These are phyloP conservation scores for Echium plantagineum DNA, from an alignment of 257 asterid species.

Conservation along the genomic window DNA sequence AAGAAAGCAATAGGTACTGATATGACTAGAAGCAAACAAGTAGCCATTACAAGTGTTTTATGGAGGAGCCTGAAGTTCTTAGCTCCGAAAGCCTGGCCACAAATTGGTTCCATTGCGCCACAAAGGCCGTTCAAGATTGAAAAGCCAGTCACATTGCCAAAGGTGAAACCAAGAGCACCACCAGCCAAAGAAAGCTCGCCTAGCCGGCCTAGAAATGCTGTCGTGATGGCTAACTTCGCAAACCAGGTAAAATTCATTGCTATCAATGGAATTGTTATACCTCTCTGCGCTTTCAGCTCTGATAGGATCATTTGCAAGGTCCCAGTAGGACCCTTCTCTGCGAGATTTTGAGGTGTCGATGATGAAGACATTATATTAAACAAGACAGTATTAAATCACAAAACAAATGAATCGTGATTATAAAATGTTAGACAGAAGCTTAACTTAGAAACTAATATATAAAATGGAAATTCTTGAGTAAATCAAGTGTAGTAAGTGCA, in stretches of 20 bases:
- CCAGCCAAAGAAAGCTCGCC: conserved; percentile 72
- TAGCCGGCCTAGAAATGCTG: conserved; percentile 72
- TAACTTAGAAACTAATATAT: not conserved
- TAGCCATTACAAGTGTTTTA: conserved; percentile 58
- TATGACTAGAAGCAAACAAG: conserved; percentile 24
- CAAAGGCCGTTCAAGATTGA: conserved; percentile 63
- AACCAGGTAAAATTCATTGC: conserved; percentile 75
- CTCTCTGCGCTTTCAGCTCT: conserved; percentile 54
- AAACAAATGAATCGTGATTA: not conserved
- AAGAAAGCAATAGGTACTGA: conserved; percentile 50
- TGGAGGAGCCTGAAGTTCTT: conserved; percentile 67
- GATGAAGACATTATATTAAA: not conserved
- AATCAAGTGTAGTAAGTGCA: not conserved
- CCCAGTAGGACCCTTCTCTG: conserved; percentile 16
- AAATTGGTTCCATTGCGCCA: conserved; percentile 87
- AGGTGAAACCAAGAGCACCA: conserved; percentile 61
- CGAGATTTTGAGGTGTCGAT: not conserved
- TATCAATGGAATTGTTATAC: conserved; percentile 38
- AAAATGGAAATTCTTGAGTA: not conserved
- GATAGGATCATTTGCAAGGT: conserved; percentile 13
- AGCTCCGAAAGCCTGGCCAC: conserved; percentile 92
- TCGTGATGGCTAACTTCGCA: conserved; percentile 63
- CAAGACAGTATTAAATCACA: not conserved
- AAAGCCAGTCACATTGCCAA: conserved; percentile 68
- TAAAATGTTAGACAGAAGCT: not conserved